Evolutionary conservation across 768 basidiomycete species (phyloP), one percentile per base, ranked within the genome.

Genomic region (Boletus rufocinnamomeus): DNA sequence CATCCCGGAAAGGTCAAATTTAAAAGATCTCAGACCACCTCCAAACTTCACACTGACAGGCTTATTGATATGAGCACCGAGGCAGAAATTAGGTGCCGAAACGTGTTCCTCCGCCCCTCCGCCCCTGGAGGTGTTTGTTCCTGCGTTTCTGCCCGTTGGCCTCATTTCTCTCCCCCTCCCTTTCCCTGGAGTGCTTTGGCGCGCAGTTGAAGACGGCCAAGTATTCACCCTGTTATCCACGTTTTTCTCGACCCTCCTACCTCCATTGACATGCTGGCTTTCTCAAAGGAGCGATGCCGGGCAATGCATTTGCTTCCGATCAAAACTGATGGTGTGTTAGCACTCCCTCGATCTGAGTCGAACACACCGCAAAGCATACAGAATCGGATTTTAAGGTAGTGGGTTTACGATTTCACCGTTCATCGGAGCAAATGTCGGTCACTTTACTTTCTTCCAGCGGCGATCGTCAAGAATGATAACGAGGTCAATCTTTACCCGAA

Each of bases 171-270:
- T n/a, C n/a, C 25, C 3, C 23, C 6, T 50, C 38, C 23, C 34
- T n/a, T 45, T 0, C 51, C 59, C 46, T 51, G 52, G 60, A 61
- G 47, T 13, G 9, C 35, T 19, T n/a, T 28, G 37, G n/a, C 6
- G n/a, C 34, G 17, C 14, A 46, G 32, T 28, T 10, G n/a, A 43
- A 16, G 10, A 40, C 23, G 3, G 47, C 23, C 8, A 21, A 21
- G 16, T 44, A 35, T 45, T 19, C n/a, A 13, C 35, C 28, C 48
- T 7, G 16, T 46, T 14, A 7, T 40, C 14, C n/a, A 17, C 21
- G 8, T 17, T 13, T 30, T 25, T 30, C 54, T 41, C 23, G 38
- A 37, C 2, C 60, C 45, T 50, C 54, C 45, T 50, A 43, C 38
- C 61, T 63, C 50, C 61, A 37, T 21, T 25, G 19, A 19, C 17